Percentiles rank a stretch among this genome's conserved stretches.
Conservation (phyloP, 2,329 filamentous ascomycete genomes). For the Neophaeococcomyces mojaviensis region DNA sequence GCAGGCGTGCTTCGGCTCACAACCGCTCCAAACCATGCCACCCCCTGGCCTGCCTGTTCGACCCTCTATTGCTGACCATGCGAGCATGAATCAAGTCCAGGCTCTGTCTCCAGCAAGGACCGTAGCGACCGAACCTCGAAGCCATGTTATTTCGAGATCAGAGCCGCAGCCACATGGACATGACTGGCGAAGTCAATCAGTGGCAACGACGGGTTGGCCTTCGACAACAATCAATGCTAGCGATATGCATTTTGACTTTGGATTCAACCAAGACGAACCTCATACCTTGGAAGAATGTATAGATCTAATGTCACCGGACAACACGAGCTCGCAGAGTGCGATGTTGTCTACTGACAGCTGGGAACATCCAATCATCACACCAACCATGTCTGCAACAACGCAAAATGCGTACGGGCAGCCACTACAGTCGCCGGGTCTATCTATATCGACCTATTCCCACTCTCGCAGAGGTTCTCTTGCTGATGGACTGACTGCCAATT, state of each 20-base stretch:
- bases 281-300: not conserved
- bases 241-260: conserved; percentile 22
- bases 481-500: conserved; percentile 20
- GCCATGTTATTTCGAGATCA: too few relatives aligned
- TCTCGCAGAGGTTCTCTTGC: conserved; percentile 19
- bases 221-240: conserved; percentile 16
- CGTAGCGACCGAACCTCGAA: too few relatives aligned
- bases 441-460: conserved; percentile 18
- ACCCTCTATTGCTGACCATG: too few relatives aligned
- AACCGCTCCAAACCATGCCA: not conserved
- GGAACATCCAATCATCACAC: conserved; percentile 14
- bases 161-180: too few relatives aligned
- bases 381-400: not conserved
- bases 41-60: too few relatives aligned
- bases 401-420: conserved; percentile 1
- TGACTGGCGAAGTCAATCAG: too few relatives aligned
- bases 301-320: not conserved
- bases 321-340: not conserved
- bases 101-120: too few relatives aligned
- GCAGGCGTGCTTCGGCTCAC: not conserved
- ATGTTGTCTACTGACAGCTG: conserved; percentile 12
- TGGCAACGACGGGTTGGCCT: not conserved
- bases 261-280: conserved; percentile 11
- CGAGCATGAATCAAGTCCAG: too few relatives aligned
- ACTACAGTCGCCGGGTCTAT: conserved; percentile 14